Percentiles rank a stretch among this genome's conserved stretches.
phyloP scores from a whole-genome alignment of 1,139 yeast genomes.

The Wickerhamomyces sp. region DNA sequence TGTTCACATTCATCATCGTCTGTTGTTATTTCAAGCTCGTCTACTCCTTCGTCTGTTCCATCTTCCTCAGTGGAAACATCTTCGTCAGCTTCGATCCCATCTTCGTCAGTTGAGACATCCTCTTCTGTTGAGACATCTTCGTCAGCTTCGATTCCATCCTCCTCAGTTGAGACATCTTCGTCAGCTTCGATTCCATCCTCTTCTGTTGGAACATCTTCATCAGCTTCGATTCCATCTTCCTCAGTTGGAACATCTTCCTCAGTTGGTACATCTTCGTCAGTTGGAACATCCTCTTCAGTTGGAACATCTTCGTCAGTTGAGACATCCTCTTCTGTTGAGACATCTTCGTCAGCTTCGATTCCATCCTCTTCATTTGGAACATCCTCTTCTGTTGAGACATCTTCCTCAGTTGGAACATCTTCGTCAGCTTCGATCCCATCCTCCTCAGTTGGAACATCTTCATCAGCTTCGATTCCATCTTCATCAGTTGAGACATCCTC shows the following conservation, averaged over 20 bases:
- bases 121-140: background rate
- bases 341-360: background rate
- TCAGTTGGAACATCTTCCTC: background rate
- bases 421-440: background rate
- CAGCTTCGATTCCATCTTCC: background rate
- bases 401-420: background rate
- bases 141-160: background rate
- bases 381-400: background rate
- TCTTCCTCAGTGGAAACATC: background rate
- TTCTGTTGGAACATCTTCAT: background rate
- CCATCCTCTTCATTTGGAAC: background rate
- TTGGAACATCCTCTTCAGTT: background rate
- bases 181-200: conserved; percentile 16
- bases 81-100: background rate
- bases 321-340: background rate
- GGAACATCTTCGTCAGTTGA: background rate
- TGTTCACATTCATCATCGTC: background rate
- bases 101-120: background rate
- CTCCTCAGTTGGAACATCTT: background rate
- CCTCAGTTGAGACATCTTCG: conserved; percentile 27
- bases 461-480: no score
- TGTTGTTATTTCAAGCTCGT: background rate
- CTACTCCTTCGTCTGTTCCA: conserved; percentile 1
- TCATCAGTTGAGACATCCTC: background rate
- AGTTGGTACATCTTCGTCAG: background rate